Percentiles rank a stretch among this genome's conserved stretches.
phyloP scores from a whole-genome alignment of 257 asterid genomes.

The Cynanchum wilfordii region DNA sequence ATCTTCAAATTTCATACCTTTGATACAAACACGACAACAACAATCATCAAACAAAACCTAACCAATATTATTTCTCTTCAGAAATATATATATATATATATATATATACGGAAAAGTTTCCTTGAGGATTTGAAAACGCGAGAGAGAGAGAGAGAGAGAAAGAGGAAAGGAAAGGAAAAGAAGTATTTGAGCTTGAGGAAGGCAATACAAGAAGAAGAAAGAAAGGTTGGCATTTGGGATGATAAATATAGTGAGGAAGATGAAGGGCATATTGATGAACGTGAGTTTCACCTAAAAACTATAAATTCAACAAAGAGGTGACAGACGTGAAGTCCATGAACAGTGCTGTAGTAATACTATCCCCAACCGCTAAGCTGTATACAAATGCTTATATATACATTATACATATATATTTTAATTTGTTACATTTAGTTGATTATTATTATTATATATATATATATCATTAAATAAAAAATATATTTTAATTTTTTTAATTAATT shows the following conservation, averaged over 20 bases:
- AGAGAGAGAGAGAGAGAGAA: background rate
- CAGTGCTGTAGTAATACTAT: background rate
- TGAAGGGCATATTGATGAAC: constrained; percentile 11
- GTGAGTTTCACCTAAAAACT: constrained; percentile 24
- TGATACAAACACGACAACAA: background rate
- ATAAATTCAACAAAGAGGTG: constrained; percentile 23
- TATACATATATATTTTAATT: no score
- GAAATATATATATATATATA: no score
- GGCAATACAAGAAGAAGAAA: background rate
- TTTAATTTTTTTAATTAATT: background rate
- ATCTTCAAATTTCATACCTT: constrained; percentile 81
- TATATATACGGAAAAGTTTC: background rate
- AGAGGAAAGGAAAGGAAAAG: background rate
- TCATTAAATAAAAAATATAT: no score
- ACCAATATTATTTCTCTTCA: background rate
- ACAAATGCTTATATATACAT: no score
- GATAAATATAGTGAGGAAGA: background rate
- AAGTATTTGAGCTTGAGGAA: constrained; percentile 1
- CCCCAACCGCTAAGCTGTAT: background rate
- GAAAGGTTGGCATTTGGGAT: background rate
- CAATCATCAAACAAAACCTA: constrained; percentile 7
- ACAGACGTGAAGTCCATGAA: constrained; percentile 36
- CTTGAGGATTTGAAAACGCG: background rate
- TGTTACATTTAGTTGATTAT: no score
- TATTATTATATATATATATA: no score